phyloP scores from a whole-genome alignment of 148 eudicot genomes.

The Spergularia bocconei region DNA sequence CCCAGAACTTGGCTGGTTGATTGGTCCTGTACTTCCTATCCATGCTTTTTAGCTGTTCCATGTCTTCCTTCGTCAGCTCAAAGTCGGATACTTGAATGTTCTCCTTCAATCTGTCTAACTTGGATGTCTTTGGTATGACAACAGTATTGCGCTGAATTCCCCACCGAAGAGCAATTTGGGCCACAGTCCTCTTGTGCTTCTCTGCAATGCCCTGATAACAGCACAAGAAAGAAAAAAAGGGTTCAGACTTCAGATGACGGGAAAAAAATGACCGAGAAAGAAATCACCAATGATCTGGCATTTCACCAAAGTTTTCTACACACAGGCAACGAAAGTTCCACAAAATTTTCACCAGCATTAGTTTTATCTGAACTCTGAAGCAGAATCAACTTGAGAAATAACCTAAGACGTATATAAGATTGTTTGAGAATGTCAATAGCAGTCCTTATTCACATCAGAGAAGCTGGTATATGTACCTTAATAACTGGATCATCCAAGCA shows the following conservation, averaged over 20 bases:
- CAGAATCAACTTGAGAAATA: too few species aligned
- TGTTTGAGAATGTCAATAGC: not conserved
- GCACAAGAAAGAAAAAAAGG: not conserved
- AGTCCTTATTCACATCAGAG: not conserved
- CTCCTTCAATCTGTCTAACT: conserved; percentile 64
- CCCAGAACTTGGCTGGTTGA: conserved; percentile 88
- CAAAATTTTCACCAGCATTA: not conserved
- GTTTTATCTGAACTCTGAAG: not conserved
- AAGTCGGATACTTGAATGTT: conserved; percentile 66
- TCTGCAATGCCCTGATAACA: conserved; percentile 41
- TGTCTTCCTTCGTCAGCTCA: conserved; percentile 71
- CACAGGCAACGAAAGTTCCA: too few species aligned
- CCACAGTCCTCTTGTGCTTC: conserved; percentile 71
- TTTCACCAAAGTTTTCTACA: too few species aligned
- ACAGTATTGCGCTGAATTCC: conserved; percentile 73
- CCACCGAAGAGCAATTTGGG: conserved; percentile 87
- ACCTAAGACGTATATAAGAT: too few species aligned
- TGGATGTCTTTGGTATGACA: conserved; percentile 87
- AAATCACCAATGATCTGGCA: not conserved
- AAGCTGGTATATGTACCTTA: conserved; percentile 44
- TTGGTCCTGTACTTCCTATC: conserved; percentile 75
- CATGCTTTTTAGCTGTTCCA: conserved; percentile 63
- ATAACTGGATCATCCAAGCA: conserved; percentile 88
- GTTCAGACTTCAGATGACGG: not conserved
- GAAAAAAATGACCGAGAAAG: not conserved